Conservation (phyloP, 2,329 filamentous ascomycete species). For the Pyrenochaeta sp. region DNA sequence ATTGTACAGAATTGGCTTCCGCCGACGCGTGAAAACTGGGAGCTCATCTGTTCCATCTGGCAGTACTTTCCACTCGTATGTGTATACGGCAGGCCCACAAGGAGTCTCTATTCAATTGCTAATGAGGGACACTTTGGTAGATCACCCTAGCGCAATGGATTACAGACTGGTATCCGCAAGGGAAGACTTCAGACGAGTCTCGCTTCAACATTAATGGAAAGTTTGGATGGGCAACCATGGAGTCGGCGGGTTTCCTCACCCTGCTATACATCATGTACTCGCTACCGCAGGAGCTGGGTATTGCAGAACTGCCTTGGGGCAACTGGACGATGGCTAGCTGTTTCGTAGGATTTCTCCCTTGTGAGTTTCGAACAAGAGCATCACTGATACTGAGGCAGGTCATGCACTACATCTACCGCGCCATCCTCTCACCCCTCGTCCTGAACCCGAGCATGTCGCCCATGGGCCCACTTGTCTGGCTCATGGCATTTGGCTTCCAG, state of each 20-base stretch:
- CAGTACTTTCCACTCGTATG: slow-evolving; percentile 62
- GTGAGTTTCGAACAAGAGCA: not conserved
- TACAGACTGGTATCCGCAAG: slow-evolving; percentile 83
- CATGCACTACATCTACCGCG: slow-evolving; percentile 91
- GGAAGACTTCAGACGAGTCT: slow-evolving; percentile 83
- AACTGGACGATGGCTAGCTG: slow-evolving; percentile 78
- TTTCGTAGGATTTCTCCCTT: slow-evolving; percentile 59
- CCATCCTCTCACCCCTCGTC: slow-evolving; percentile 80
- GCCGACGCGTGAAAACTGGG: slow-evolving; percentile 61
- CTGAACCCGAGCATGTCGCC: slow-evolving; percentile 91
- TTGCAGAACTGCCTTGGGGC: slow-evolving; percentile 73
- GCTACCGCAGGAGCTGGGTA: slow-evolving; percentile 67
- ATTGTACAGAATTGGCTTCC: slow-evolving; percentile 57
- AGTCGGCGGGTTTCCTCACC: slow-evolving; percentile 77
- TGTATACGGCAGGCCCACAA: not conserved
- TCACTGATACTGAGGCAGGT: slow-evolving; percentile 55
- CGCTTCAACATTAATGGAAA: slow-evolving; percentile 87
- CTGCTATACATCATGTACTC: slow-evolving; percentile 81
- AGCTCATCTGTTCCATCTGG: slow-evolving; percentile 55
- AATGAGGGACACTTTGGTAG: slow-evolving; percentile 55
- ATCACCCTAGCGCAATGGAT: slow-evolving; percentile 76
- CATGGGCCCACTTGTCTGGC: slow-evolving; percentile 75
- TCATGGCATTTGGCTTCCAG: slow-evolving; percentile 76
- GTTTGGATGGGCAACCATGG: slow-evolving; percentile 88
- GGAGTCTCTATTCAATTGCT: not conserved